These are phyloP conservation scores for Candida taoyuanica DNA, from an alignment of 805 yeast genomes.

Conservation along the genomic window DNA sequence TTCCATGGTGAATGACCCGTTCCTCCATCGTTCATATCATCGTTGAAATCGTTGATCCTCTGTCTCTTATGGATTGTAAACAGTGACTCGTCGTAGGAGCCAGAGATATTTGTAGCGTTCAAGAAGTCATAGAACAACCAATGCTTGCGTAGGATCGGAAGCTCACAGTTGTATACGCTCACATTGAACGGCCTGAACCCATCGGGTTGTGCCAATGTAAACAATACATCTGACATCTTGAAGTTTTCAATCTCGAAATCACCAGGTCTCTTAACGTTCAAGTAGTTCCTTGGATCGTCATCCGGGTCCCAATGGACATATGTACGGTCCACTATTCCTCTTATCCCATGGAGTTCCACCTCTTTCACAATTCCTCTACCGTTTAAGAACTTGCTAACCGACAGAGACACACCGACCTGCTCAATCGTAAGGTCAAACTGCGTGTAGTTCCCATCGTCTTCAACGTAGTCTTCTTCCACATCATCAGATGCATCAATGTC, in stretches of 20 bases:
- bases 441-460: conserved; percentile 91
- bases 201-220: conserved; percentile 76
- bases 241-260: conserved; percentile 89
- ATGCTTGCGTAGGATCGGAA: conserved; percentile 77
- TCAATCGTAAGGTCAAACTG: conserved; percentile 92
- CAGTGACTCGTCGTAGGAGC: conserved; percentile 87
- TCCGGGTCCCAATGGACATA: conserved; percentile 79
- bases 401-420: conserved; percentile 72
- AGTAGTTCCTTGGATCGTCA: conserved; percentile 79
- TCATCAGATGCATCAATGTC: conserved; percentile 1
- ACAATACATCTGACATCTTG: conserved; percentile 77
- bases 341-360: conserved; percentile 72
- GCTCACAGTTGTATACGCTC: conserved; percentile 81
- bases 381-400: conserved; percentile 81
- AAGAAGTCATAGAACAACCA: conserved; percentile 89
- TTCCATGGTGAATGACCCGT: conserved; percentile 39
- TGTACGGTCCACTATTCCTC: conserved; percentile 91
- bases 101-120: conserved; percentile 80
- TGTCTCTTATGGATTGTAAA: conserved; percentile 87
- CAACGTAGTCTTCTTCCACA: conserved; percentile 31
- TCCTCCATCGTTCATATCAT: conserved; percentile 20
- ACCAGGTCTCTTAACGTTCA: conserved; percentile 70
- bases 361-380: conserved; percentile 85
- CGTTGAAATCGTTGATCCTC: conserved; percentile 42
- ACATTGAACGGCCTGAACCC: conserved; percentile 81